Evolutionary conservation across 495 filamentous ascomycete species (phyloP), one percentile per base, ranked within the genome.

Genomic region (Rostrohypoxylon terebratum): DNA sequence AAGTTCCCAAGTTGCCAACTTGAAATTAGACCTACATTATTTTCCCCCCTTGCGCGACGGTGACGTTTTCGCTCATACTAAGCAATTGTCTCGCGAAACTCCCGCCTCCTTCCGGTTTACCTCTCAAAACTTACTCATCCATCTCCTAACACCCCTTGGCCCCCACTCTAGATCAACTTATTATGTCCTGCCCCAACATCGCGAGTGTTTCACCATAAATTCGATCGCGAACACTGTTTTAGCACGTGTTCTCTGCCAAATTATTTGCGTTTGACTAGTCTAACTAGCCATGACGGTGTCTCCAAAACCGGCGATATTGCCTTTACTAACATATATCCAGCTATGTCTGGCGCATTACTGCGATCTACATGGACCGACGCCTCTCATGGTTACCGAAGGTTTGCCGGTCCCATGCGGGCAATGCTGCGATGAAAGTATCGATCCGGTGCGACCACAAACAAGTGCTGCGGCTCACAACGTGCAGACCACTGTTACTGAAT

Each of bases 261-360:
- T 42, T 20, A 8, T 33, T 18, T 59, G 25, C 59, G 9, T 36
- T 53, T 45, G 38, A 55, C 45, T 53, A 72, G 34, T 28, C 38
- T 23, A 51, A 58, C 42, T 54, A 5, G 59, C 47, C 58, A 78
- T 77, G 76, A 69, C 72, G 20, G 55, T 77, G 64, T 66, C 69
- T 62, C 64, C 36, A n/a, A 71, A 69, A 40, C 71, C 70, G 51
- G 65, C 75, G 40, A 59, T 78, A 53, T 73, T 73, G 16, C 73
- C 77, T 58, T 33, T 74, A 79, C 82, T 85, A 72, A 85, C 80
- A 33, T 70, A 75, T 54, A 63, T 86, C 66, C 81, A 98, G 94
- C 88, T 97, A 77, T 96, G 93, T 79, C 88, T 98, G 73, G 94
- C 94, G 77, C 94, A 98, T 83, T 98, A 97, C 81, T 98, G 94